phyloP scores from a whole-genome alignment of 805 yeast genomes.

The Candida morakotiae region DNA sequence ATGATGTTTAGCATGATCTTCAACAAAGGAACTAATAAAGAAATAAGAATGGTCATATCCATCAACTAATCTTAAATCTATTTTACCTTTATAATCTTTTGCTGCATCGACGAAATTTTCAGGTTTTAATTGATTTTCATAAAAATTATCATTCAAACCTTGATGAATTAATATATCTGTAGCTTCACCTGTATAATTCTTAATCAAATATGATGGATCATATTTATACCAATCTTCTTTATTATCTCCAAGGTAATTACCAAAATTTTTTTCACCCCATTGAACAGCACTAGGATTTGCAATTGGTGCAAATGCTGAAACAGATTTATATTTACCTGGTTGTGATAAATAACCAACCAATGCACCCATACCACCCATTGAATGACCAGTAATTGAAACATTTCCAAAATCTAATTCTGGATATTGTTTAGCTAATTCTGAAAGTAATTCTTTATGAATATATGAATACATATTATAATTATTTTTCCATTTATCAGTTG shows the following conservation, averaged over 20 bases:
- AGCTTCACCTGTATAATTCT: constrained; percentile 43
- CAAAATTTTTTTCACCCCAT: constrained; percentile 88
- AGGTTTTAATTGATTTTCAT: constrained; percentile 68
- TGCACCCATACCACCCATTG: constrained; percentile 99
- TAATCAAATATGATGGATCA: constrained; percentile 80
- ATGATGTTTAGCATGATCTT: constrained; percentile 82
- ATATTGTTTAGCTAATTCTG: constrained; percentile 40
- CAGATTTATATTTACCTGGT: constrained; percentile 71
- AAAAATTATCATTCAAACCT: constrained; percentile 77
- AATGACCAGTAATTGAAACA: constrained; percentile 87
- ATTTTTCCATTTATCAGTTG: constrained; percentile 61
- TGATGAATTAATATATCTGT: constrained; percentile 73
- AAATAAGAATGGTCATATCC: constrained; percentile 92
- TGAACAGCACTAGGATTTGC: constrained; percentile 70
- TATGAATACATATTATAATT: constrained; percentile 88
- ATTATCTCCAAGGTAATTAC: constrained; percentile 68
- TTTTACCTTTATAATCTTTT: constrained; percentile 54
- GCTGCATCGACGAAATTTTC: constrained; percentile 64
- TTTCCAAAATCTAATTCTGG: constrained; percentile 57
- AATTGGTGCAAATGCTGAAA: constrained; percentile 90
- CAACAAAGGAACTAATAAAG: constrained; percentile 75
- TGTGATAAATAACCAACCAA: constrained; percentile 60
- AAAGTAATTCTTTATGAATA: constrained; percentile 68
- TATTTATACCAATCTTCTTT: constrained; percentile 64
- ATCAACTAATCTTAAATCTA: constrained; percentile 60